Evolutionary conservation across 257 asterid species (phyloP), one percentile per base, ranked within the genome.

Genomic region (Sherardia arvensis): DNA sequence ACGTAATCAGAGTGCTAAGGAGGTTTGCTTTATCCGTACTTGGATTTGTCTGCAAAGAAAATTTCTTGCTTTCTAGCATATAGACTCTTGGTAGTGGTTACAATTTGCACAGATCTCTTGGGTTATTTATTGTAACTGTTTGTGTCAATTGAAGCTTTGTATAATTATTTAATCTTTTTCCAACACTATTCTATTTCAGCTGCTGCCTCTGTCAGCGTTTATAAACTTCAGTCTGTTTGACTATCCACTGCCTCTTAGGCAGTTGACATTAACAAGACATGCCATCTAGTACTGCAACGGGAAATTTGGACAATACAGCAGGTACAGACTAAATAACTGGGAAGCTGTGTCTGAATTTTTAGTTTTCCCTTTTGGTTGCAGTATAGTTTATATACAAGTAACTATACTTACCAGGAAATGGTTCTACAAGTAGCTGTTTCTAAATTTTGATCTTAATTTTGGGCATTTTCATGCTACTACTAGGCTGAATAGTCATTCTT

Each of bases 221-320:
- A 64, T 53, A 12, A 22, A 45, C 22, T 29, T 8, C 59, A 40
- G 17, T 38, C 40, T 62, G 7, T 56, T 28, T 62, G 38, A 26
- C 12, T 32, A 17, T 21, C 11, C 38, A 33, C 40, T 8, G 40
- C 40, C 40, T n/a, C 66, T 32, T 60, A 62, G 80, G 70, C 27
- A 22, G 69, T 64, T 57, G n/a, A 53, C 51, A 36, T 64, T 57
- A 14, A 53, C 51, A 29, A 76, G 77, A 74, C 77, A 83, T 85
- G 95, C 71, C 80, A 28, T 78, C 86, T 69, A 89, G 74, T 69
- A 74, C 79, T 61, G 76, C 76, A 51, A 87, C 77, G 76, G 62
- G 74, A 61, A 71, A 76, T 69, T 26, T 76, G 74, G 85, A 68
- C 4, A 81, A 71, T 76, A 73, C 86, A 78, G 74, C 86, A 78